A percentile compares a stretch with the other conserved stretches of the same genome.
These are phyloP conservation scores for Parathielavia appendiculata DNA, from an alignment of 495 filamentous ascomycete species.

Conservation along the genomic window DNA sequence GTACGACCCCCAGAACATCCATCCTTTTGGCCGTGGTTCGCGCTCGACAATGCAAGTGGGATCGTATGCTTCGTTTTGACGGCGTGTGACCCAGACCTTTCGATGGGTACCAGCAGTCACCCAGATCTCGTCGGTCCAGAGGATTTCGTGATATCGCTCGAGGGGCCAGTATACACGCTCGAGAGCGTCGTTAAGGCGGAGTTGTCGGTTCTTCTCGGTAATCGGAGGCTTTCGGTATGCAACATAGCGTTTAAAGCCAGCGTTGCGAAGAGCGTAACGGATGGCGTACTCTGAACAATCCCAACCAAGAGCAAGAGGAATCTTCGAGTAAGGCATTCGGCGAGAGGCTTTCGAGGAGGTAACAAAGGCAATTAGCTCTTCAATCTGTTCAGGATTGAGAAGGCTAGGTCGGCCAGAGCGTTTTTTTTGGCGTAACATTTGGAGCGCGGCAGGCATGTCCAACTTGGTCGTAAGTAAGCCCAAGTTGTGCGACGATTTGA, in stretches of 20 bases:
- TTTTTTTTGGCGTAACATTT: neutral
- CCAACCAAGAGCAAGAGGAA: neutral
- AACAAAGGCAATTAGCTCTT: neutral
- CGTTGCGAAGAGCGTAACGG: neutral
- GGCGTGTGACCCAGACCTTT: neutral
- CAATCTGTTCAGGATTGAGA: neutral
- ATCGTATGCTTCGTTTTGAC: neutral
- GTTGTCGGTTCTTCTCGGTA: neutral
- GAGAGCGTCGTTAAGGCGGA: neutral
- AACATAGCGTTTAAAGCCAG: neutral
- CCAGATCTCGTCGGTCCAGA: constrained; percentile 1
- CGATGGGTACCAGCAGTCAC: neutral
- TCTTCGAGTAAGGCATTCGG: neutral
- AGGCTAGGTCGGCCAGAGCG: neutral
- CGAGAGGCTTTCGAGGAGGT: constrained; percentile 1
- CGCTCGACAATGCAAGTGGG: neutral
- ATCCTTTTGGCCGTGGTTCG: neutral
- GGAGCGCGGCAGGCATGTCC: neutral
- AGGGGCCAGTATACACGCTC: neutral
- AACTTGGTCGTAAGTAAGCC: neutral
- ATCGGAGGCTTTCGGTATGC: neutral
- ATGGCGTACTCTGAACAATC: neutral
- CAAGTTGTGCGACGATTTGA: neutral
- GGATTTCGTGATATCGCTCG: neutral
- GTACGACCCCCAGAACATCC: neutral